Conservation (phyloP, 768 basidiomycete genomes). For the Strobilomyces echinocephalus region DNA sequence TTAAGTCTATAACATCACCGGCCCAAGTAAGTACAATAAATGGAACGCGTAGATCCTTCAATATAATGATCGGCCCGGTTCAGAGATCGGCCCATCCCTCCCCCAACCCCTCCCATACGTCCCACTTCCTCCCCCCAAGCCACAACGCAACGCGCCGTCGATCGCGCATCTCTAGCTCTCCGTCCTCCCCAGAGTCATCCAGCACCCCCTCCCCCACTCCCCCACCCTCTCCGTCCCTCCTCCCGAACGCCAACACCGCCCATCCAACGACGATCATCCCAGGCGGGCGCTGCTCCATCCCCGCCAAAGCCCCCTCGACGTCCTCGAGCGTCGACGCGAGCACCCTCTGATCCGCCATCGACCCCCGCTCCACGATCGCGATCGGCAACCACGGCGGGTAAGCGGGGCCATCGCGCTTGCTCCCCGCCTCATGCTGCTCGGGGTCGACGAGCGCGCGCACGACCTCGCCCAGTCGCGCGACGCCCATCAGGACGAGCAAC, state of each 20-base stretch:
- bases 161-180: conserved; percentile 21
- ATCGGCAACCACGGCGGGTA: conserved; percentile 82
- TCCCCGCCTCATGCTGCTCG: neutral
- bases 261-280: conserved; percentile 97
- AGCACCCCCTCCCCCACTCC: conserved; percentile 61
- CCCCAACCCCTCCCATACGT: conserved; percentile 59
- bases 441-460: conserved; percentile 50
- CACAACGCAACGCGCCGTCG: conserved; percentile 48
- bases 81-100: conserved; percentile 35
- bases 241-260: conserved; percentile 66
- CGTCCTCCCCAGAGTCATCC: conserved; percentile 29
- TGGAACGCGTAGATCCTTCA: too few relatives aligned
- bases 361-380: conserved; percentile 92
- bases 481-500: conserved; percentile 89
- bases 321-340: conserved; percentile 74
- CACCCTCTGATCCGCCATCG: conserved; percentile 87
- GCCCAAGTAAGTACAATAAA: too few relatives aligned
- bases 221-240: conserved; percentile 39
- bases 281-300: conserved; percentile 86
- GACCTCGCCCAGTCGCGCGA: conserved; percentile 76
- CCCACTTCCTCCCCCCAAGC: conserved; percentile 57
- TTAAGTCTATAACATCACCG: too few relatives aligned
- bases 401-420: conserved; percentile 46
- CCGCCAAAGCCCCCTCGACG: conserved; percentile 34
- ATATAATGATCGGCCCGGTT: neutral